Base-by-base conservation (phyloP, 2,329 filamentous ascomycete genomes). In the Chaetothyriales sp. region DNA sequence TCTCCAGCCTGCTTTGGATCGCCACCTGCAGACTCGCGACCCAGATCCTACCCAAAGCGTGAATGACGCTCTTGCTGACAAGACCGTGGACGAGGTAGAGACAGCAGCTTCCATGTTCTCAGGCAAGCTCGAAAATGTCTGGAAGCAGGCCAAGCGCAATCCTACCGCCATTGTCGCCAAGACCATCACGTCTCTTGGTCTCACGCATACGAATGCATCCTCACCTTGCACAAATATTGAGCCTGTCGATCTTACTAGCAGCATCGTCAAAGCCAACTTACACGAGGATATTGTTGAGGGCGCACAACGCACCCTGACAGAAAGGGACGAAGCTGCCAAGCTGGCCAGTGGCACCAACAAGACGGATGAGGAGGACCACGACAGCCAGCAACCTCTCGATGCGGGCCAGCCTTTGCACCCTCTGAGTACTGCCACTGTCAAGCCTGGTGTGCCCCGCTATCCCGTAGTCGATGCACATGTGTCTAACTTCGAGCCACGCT, bases 111-210 rank as follows among this genome's bases (percentile, higher is more conserved):
- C 45, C 20, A 56, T 51, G 28, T 44, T 55, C 18, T 49, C 47
- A 5, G 43, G 54, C 25, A 50, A 48, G 20, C 40, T 56, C 43
- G 53, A 53, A 37, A 55, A 52, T 51, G 49, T 58, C 20, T 54
- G 50, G 57, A 51, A 57, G 7, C 59, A 60, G 28, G 47, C 60
- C 40, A 49, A 55, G 18, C 50, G 59, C 51, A 51, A 61, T 54
- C 48, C 57, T 51, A 48, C 54, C 44, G 58, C 55, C 18, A 57
- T 65, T 40, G 61, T 61, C 9, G 54, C 51, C 40, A 62, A 54
- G 50, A 60, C 51, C 44, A 58, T 53, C 52, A 58, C 51, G 19
- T 55, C 49, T 46, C 54, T 58, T 50, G 53, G 47, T 22, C 44
- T 48, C 9, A 51, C 55, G 29, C 54, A 58, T 43, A 49, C 33